These are phyloP conservation scores for Citrus mangshanensis DNA, from an alignment of 345 rosid species.

Conservation along the genomic window DNA sequence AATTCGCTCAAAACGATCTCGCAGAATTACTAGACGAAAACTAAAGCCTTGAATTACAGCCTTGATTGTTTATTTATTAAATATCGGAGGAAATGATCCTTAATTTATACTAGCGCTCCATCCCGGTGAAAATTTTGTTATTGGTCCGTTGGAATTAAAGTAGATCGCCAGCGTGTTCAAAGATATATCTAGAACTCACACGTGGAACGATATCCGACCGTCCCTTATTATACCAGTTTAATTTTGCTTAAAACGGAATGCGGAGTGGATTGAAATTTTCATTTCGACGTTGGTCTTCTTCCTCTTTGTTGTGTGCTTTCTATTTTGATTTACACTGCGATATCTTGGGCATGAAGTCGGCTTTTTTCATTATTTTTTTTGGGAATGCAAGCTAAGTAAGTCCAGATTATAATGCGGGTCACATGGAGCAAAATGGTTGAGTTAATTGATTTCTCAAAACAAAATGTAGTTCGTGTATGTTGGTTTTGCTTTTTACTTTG, in stretches of 20 bases:
- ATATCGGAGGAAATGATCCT: not conserved
- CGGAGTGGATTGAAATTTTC: not conserved
- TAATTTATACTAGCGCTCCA: slow-evolving; percentile 34
- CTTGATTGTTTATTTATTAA: too few relatives aligned
- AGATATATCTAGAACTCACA: slow-evolving; percentile 37
- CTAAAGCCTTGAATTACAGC: too few relatives aligned
- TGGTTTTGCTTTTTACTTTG: not conserved
- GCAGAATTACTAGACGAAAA: not conserved
- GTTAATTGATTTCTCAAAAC: not conserved
- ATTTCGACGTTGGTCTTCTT: slow-evolving; percentile 8
- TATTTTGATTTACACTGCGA: slow-evolving; percentile 11
- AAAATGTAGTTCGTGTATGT: not conserved
- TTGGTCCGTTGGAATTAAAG: slow-evolving; percentile 18
- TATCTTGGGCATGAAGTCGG: slow-evolving; percentile 2
- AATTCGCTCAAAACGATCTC: not conserved
- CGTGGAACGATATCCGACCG: slow-evolving; percentile 38
- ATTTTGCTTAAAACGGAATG: not conserved
- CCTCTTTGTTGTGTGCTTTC: slow-evolving; percentile 43
- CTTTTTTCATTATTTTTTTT: not conserved
- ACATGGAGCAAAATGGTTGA: slow-evolving; percentile 13
- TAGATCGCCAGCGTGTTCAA: slow-evolving; percentile 42
- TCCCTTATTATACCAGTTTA: not conserved
- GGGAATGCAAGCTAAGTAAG: not conserved
- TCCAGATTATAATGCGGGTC: slow-evolving; percentile 20
- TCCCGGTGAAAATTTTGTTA: slow-evolving; percentile 1